phyloP scores from a whole-genome alignment of 2,329 filamentous ascomycete genomes.

The Dichotomopilus funicola region DNA sequence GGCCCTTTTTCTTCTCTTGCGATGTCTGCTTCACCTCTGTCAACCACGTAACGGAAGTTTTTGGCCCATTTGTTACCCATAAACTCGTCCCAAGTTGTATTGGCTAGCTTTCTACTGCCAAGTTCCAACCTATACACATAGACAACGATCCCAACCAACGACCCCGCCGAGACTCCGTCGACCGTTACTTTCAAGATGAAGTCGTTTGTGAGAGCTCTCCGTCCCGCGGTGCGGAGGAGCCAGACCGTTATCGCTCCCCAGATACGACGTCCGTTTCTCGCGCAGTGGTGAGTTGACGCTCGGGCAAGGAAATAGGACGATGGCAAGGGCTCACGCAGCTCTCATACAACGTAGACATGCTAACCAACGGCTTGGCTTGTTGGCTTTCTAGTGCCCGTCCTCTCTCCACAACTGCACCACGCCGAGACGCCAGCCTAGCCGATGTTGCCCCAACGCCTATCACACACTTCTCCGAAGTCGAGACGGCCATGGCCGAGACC shows the following conservation, averaged over 20 bases:
- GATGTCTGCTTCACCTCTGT: not conserved
- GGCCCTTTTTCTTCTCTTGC: not conserved
- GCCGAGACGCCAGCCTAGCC: conserved; percentile 58
- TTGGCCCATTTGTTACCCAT: not conserved
- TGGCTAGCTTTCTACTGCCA: too few relatives aligned
- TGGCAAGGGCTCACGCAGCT: too few relatives aligned
- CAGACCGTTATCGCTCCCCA: conserved; percentile 28
- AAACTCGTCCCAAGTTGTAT: too few relatives aligned
- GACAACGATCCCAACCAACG: not conserved
- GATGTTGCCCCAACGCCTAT: conserved; percentile 86
- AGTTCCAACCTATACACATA: too few relatives aligned
- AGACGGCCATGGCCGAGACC: conserved; percentile 79
- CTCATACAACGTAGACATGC: too few relatives aligned
- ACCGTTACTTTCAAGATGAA: conserved; percentile 33
- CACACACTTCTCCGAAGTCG: conserved; percentile 83
- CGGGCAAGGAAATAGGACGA: too few relatives aligned
- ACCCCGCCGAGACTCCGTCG: not conserved
- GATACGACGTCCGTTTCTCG: conserved; percentile 28
- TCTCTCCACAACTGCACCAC: conserved; percentile 54
- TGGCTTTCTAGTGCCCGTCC: conserved; percentile 36
- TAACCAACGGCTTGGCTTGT: not conserved
- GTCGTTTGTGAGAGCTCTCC: conserved; percentile 44
- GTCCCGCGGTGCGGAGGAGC: conserved; percentile 45
- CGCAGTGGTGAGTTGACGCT: conserved; percentile 20
- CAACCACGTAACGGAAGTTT: not conserved